A percentile compares a stretch with the other conserved stretches of the same genome.
Evolutionary conservation across 305 asterid species (phyloP).

Genomic region (Plantago rigida): DNA sequence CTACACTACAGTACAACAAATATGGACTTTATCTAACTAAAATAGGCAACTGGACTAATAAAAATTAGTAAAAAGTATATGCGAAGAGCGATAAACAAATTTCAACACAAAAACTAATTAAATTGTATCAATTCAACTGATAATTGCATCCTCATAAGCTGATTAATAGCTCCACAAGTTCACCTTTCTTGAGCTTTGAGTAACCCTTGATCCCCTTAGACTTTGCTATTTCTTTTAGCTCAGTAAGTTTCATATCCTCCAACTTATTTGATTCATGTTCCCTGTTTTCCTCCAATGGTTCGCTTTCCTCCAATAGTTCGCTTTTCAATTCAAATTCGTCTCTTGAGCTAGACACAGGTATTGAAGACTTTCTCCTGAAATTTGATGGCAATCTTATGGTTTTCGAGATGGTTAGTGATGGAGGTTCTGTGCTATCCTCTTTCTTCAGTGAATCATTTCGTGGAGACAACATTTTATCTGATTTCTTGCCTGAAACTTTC

Average conservation of each 20-base stretch:
- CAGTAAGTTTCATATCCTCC: conserved; percentile 50
- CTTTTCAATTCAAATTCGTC: conserved; percentile 24
- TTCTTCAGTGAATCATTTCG: conserved; percentile 27
- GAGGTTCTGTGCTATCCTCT: conserved; percentile 27
- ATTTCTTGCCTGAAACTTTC: conserved; percentile 28
- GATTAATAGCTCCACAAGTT: conserved; percentile 46
- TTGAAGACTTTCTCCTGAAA: conserved; percentile 49
- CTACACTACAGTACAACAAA: too few relatives aligned
- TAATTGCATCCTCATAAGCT: conserved; percentile 21
- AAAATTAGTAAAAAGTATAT: too few relatives aligned
- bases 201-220: conserved; percentile 61
- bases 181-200: conserved; percentile 59
- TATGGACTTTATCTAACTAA: too few relatives aligned
- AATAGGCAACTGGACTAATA: too few relatives aligned
- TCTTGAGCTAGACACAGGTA: conserved; percentile 26
- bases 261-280: conserved; percentile 26
- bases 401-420: conserved; percentile 23
- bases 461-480: conserved; percentile 21
- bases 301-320: neutral
- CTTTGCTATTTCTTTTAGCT: conserved; percentile 58
- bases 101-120: conserved; percentile 5
- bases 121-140: conserved; percentile 9
- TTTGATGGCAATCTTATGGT: conserved; percentile 43
- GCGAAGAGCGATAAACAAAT: too few relatives aligned
- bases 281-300: conserved; percentile 11